Evolutionary conservation across 2,329 filamentous ascomycete species (phyloP).

Genomic region (Claviceps monticola): DNA sequence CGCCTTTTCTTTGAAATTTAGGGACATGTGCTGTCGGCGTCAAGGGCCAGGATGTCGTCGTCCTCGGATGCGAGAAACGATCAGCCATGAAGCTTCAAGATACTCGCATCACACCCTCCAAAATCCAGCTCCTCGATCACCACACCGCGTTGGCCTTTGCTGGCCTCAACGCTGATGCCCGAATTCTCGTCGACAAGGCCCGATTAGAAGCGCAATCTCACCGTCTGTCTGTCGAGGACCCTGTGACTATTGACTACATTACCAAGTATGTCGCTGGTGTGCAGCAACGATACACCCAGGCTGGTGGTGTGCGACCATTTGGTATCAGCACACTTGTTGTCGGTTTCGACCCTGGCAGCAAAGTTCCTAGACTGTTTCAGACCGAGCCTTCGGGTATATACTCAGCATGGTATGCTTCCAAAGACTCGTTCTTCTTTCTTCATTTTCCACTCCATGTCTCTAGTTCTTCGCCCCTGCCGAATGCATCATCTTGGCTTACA

Average conservation of each 20-base stretch:
- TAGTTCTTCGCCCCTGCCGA: slow-evolving; percentile 3
- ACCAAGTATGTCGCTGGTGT: slow-evolving; percentile 97
- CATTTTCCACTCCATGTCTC: neutral
- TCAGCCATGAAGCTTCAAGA: slow-evolving; percentile 99
- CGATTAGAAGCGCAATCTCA: slow-evolving; percentile 95
- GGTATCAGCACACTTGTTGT: slow-evolving; percentile 96
- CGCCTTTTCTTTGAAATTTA: slow-evolving; percentile 19
- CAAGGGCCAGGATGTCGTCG: slow-evolving; percentile 87
- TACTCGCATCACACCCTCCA: slow-evolving; percentile 95
- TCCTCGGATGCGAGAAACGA: slow-evolving; percentile 95
- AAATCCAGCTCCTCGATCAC: slow-evolving; percentile 90
- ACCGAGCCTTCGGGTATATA: slow-evolving; percentile 99
- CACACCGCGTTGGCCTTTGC: slow-evolving; percentile 97
- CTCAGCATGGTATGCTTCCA: slow-evolving; percentile 66
- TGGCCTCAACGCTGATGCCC: slow-evolving; percentile 91
- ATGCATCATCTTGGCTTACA: slow-evolving; percentile 3
- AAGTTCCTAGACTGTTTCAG: slow-evolving; percentile 83
- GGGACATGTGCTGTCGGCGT: slow-evolving; percentile 96
- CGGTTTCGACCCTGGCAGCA: slow-evolving; percentile 91
- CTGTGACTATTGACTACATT: slow-evolving; percentile 96
- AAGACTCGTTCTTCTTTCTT: neutral
- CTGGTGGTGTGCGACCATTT: slow-evolving; percentile 95
- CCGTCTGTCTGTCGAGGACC: slow-evolving; percentile 91
- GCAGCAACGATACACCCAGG: slow-evolving; percentile 98
- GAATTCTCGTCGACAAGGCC: slow-evolving; percentile 96